Evolutionary conservation across 1,139 yeast genomes (phyloP), one percentile per base, ranked within the genome.

Genomic region (Pichia sp.): DNA sequence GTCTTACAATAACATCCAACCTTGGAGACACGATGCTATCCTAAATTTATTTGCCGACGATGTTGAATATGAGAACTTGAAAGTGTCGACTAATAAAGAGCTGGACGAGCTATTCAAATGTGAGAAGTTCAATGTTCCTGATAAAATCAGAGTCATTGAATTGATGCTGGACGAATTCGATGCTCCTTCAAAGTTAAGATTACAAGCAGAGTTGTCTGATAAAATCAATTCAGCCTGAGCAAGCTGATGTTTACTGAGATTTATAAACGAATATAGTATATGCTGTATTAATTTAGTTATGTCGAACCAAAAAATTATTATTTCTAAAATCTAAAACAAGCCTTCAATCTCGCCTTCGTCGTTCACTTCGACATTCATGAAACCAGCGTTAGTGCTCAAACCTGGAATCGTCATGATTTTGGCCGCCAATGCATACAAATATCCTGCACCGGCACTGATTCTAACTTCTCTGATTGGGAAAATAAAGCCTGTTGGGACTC

Each of bases 391-490:
- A 11, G 93, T 86, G 57, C 93, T 86, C 66, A 87, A 77, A 55
- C 95, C 93, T 45, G 95, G 95, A 65, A 87, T 87, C 36, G 95
- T 87, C 82, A 83, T 86, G 62, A 87, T 87, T 69, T 87, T 90
- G 51, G 89, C 92, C 29, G 93, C 92, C 63, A 87, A 75, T 1
- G 93, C 95, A 66, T 86, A 87, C 68, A 87, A 75, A 69, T 87
- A 87, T 5, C 93, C 93, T 51, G 93, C 93, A 71, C 95, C 93
- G 56, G 87, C 85, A 52, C 89, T 83, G 58, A 88, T 83, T 72
- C 89, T 82, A 52, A 87, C 85, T 65, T 87, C 95, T 73, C 90
- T 79, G 61, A 87, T 84, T 58, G 95, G 93, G 70, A 87, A 82
- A 29, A 81, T 83, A 72, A 86, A 87, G 2, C 85, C 92, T 23